Evolutionary conservation across 2,329 filamentous ascomycete species (phyloP).

Genomic region (Chrysoporthe austroafricana): DNA sequence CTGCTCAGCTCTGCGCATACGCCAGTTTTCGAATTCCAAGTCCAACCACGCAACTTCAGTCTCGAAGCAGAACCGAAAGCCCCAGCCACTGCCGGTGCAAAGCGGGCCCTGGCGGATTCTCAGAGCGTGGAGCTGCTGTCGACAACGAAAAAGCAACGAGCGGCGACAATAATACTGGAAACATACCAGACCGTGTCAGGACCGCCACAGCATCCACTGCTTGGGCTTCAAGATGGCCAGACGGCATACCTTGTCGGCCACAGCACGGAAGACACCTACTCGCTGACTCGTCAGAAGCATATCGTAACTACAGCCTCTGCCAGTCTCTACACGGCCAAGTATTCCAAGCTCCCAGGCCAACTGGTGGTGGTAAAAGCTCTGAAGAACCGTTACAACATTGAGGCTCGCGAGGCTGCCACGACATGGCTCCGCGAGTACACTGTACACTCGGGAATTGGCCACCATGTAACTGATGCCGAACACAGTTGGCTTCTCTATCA

Average conservation of each 20-base stretch:
- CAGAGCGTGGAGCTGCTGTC: too few species aligned
- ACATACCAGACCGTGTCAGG: too few species aligned
- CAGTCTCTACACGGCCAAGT: background rate
- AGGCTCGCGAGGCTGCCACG: background rate
- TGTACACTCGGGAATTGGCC: background rate
- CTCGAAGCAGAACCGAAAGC: too few species aligned
- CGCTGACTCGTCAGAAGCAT: background rate
- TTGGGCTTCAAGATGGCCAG: background rate
- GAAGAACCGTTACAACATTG: background rate
- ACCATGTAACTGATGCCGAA: conserved; percentile 1
- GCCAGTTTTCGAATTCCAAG: too few species aligned
- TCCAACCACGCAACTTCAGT: too few species aligned
- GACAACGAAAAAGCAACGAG: too few species aligned
- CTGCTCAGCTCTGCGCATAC: too few species aligned
- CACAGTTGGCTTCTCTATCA: too few species aligned
- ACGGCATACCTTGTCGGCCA: background rate
- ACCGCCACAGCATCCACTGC: background rate
- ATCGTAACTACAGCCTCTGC: background rate
- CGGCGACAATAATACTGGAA: too few species aligned
- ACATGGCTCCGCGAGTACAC: background rate
- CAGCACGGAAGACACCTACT: background rate
- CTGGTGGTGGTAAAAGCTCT: background rate
- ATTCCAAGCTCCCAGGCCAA: background rate
- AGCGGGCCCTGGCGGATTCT: too few species aligned
- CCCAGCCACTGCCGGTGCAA: too few species aligned